A percentile compares a stretch with the other conserved stretches of the same genome.
phyloP scores from a whole-genome alignment of 2,329 filamentous ascomycete species.

The Ascochyta koolunga region DNA sequence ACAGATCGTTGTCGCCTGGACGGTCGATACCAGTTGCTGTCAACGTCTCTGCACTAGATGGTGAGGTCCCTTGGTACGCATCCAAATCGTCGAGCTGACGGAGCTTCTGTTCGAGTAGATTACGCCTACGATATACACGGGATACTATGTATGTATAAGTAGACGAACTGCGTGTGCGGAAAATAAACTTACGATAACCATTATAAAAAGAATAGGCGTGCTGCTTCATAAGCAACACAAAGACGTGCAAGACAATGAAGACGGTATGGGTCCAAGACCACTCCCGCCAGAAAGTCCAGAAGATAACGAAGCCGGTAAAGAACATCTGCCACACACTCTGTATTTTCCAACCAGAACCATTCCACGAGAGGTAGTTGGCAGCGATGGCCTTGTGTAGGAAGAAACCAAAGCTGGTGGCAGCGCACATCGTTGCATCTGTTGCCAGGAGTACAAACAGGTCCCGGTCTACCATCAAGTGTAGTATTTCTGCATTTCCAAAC shows the following conservation, averaged over 20 bases:
- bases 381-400: conserved; percentile 67
- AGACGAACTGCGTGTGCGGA: not conserved
- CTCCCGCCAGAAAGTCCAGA: conserved; percentile 70
- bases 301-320: conserved; percentile 67
- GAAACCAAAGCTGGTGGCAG: conserved; percentile 68
- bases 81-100: conserved; percentile 63
- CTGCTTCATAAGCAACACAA: conserved; percentile 84
- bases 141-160: conserved; percentile 52
- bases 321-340: conserved; percentile 75
- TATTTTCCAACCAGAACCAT: conserved; percentile 71
- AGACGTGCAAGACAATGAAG: conserved; percentile 74
- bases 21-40: conserved; percentile 25
- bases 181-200: conserved; percentile 60
- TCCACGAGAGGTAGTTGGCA: conserved; percentile 69
- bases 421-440: conserved; percentile 74
- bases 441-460: conserved; percentile 59
- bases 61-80: conserved; percentile 52
- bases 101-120: conserved; percentile 56
- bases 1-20: conserved; percentile 6
- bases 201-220: conserved; percentile 83
- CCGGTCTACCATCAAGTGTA: conserved; percentile 68
- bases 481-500: conserved; percentile 73
- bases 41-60: conserved; percentile 3
- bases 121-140: conserved; percentile 59
- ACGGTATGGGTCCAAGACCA: conserved; percentile 87